Evolutionary conservation across 768 basidiomycete species (phyloP), one percentile per base, ranked within the genome.

Genomic region (Austroboletus eburneus): DNA sequence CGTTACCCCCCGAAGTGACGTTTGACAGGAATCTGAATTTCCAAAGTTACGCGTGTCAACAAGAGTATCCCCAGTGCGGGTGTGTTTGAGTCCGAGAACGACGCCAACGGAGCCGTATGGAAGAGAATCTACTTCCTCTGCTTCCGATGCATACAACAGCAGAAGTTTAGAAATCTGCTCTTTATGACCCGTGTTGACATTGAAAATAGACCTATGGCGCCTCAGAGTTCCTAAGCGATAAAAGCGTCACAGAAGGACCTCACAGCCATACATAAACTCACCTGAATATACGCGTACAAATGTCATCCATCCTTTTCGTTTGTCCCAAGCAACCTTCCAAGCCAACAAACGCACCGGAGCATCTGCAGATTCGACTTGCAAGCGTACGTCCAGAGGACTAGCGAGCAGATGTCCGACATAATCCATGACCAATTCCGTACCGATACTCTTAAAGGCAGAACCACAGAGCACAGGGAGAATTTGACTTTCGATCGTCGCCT

Each of bases 261-360:
- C 5, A 12, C 18, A 16, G 30, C 22, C 9, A 24, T 13, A 23
- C 24, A 33, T 25, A 27, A 5, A 63, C 72, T 50, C 62, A 88
- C 90, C 91, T 43, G 90, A 91, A 64, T 93, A 93, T 17, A 93
- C 79, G 21, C 91, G 75, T 32, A 93, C 84, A 61, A 91, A 93
- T 2, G 91, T 92, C 89, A 93, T 91, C 91, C 91, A 93, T 20
- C 91, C 91, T 55, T 76, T 77, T 46, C 70, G 78, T 48, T 81
- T 81, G 58, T 93, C 89, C 90, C 89, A 91, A 24, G 72, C 74
- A 18, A 93, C 91, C 61, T 93, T 93, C 91, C 91, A 93, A 3
- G 87, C 91, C 22, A 93, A 71, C 52, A 84, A 63, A 29, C 77
- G 80, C 20, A 87, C 58, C 1, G 81, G 79, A 0, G 74, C 60